Evolutionary conservation across 2,329 filamentous ascomycete genomes (phyloP).

Genomic region (Pseudogymnoascus destructans): DNA sequence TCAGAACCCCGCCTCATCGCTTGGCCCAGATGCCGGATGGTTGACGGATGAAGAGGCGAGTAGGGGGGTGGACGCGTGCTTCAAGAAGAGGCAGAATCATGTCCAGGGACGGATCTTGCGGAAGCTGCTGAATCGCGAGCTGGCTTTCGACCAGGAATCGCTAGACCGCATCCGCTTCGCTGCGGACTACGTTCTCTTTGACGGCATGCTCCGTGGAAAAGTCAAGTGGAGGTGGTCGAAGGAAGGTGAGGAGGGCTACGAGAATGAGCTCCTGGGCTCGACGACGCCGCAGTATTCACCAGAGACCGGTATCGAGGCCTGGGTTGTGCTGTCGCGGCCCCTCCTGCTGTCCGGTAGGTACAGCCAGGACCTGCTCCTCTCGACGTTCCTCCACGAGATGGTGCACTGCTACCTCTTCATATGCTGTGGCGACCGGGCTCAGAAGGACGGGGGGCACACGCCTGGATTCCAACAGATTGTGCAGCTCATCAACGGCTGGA

Average conservation of each 20-base stretch:
- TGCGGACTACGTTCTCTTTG: constrained; percentile 51
- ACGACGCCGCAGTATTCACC: constrained; percentile 39
- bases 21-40: neutral
- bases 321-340: constrained; percentile 47
- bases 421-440: constrained; percentile 43
- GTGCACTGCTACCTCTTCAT: constrained; percentile 56
- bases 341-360: constrained; percentile 41
- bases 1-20: neutral
- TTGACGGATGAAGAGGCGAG: neutral
- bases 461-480: constrained; percentile 46
- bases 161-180: constrained; percentile 46
- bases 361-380: constrained; percentile 47
- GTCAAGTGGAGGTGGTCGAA: constrained; percentile 52
- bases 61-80: constrained; percentile 1
- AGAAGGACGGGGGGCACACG: constrained; percentile 45
- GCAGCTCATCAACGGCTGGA: constrained; percentile 47
- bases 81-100: constrained; percentile 10
- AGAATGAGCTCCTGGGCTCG: constrained; percentile 45
- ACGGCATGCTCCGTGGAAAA: constrained; percentile 39
- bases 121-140: constrained; percentile 38
- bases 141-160: constrained; percentile 41
- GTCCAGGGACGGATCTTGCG: constrained; percentile 43
- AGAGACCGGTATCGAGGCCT: constrained; percentile 44
- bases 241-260: constrained; percentile 35
- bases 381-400: constrained; percentile 53